Percentiles rank a stretch among this genome's conserved stretches.
Evolutionary conservation across 2,329 filamentous ascomycete genomes (phyloP).

Genomic region (Ophiobolus disseminans): DNA sequence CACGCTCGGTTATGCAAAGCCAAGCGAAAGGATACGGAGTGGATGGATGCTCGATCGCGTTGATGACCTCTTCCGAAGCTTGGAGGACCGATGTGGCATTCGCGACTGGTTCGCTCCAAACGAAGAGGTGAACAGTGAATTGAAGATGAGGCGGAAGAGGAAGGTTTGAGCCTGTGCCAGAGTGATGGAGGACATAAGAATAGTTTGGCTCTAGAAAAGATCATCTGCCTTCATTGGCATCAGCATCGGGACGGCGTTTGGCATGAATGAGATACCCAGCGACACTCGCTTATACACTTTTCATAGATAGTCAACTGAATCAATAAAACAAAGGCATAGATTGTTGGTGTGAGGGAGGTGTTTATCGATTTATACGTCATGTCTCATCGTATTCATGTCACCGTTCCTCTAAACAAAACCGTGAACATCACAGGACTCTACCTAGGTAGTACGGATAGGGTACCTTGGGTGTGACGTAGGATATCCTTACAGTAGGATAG

Average conservation of each 20-base stretch:
- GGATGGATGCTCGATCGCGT: conserved; percentile 49
- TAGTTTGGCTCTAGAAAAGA: neutral
- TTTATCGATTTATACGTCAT: no score
- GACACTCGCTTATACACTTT: conserved; percentile 14
- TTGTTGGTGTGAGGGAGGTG: no score
- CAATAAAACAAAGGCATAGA: no score
- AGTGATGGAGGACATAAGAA: neutral
- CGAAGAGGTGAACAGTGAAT: conserved; percentile 17
- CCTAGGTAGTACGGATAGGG: no score
- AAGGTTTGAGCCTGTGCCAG: neutral
- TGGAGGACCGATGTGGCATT: conserved; percentile 43
- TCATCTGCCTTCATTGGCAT: conserved; percentile 2
- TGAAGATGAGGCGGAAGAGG: conserved; percentile 25
- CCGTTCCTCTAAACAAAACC: conserved; percentile 1
- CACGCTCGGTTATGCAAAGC: conserved; percentile 41
- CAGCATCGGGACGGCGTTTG: conserved; percentile 3
- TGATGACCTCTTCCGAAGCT: conserved; percentile 37
- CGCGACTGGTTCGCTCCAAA: conserved; percentile 45
- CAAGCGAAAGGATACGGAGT: conserved; percentile 32
- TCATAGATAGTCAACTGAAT: neutral
- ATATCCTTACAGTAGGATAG: no score
- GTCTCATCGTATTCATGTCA: conserved; percentile 4
- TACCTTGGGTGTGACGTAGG: no score
- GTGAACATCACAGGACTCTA: no score
- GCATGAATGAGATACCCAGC: conserved; percentile 16